These are phyloP conservation scores for Arctium minus DNA, from an alignment of 129 eudicot genomes.

Conservation along the genomic window DNA sequence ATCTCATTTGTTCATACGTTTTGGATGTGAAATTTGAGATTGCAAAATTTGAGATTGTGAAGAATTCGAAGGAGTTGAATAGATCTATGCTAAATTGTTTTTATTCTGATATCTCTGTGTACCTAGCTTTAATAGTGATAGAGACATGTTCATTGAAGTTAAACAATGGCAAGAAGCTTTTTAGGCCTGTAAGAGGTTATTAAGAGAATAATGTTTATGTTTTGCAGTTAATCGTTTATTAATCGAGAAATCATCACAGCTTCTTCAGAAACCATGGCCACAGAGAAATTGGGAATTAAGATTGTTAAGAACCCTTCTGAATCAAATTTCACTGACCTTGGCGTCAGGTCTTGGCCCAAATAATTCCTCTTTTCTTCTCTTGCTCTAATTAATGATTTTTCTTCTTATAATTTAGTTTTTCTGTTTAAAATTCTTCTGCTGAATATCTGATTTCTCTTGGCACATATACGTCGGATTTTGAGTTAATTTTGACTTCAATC, in stretches of 20 bases:
- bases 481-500: neutral
- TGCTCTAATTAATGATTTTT: neutral
- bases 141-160: neutral
- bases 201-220: neutral
- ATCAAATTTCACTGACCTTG: slow-evolving; percentile 68
- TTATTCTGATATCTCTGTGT: too few relatives aligned
- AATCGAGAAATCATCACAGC: slow-evolving; percentile 13
- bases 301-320: slow-evolving; percentile 73
- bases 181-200: neutral
- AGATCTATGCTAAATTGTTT: neutral
- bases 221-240: neutral
- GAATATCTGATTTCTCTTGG: neutral
- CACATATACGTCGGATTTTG: neutral
- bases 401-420: neutral
- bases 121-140: neutral
- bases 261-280: slow-evolving; percentile 40
- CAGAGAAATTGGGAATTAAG: slow-evolving; percentile 66
- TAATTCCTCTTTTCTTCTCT: slow-evolving; percentile 9
- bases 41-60: neutral
- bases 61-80: neutral
- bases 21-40: neutral
- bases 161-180: neutral
- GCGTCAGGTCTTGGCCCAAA: slow-evolving; percentile 92
- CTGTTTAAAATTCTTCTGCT: neutral
- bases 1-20: neutral